phyloP scores from a whole-genome alignment of 208 protist species.

The Angomonas deanei region DNA sequence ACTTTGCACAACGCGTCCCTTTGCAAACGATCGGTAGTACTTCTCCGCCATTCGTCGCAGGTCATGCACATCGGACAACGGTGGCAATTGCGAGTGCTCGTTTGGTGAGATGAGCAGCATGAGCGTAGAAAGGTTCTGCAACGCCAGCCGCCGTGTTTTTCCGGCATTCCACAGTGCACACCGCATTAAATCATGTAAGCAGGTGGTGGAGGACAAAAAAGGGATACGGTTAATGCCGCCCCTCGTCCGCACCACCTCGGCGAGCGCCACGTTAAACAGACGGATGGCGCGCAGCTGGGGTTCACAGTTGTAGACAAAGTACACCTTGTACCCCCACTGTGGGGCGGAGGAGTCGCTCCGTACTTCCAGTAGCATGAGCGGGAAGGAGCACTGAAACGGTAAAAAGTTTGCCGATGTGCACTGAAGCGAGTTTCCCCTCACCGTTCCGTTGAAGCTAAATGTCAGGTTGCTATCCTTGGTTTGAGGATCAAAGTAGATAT shows the following conservation, averaged over 20 bases:
- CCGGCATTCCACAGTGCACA: slow-evolving; percentile 50
- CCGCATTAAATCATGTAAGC: slow-evolving; percentile 38
- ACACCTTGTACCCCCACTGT: slow-evolving; percentile 84
- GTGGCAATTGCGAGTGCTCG: slow-evolving; percentile 6
- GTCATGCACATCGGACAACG: slow-evolving; percentile 34
- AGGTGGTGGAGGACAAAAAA: slow-evolving; percentile 34
- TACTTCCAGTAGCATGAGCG: slow-evolving; percentile 61
- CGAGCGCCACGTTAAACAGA: slow-evolving; percentile 45
- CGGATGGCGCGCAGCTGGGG: slow-evolving; percentile 55
- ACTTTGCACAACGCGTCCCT: slow-evolving; percentile 13
- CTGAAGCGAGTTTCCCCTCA: slow-evolving; percentile 44
- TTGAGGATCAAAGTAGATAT: slow-evolving; percentile 66
- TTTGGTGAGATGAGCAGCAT: slow-evolving; percentile 24
- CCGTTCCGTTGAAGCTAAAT: slow-evolving; percentile 46
- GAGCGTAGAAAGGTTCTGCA: slow-evolving; percentile 58
- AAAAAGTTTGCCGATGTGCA: slow-evolving; percentile 41
- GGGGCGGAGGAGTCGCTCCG: slow-evolving; percentile 41
- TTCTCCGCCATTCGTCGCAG: slow-evolving; percentile 71
- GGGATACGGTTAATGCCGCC: neutral
- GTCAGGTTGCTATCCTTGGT: slow-evolving; percentile 46
- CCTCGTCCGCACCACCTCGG: slow-evolving; percentile 22
- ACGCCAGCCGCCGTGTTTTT: slow-evolving; percentile 62
- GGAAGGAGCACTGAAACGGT: slow-evolving; percentile 40
- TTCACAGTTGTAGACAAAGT: slow-evolving; percentile 60
- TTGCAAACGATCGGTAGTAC: slow-evolving; percentile 30